Conservation (phyloP, 139 green algal genomes). For the Spirogloea muscicola region DNA sequence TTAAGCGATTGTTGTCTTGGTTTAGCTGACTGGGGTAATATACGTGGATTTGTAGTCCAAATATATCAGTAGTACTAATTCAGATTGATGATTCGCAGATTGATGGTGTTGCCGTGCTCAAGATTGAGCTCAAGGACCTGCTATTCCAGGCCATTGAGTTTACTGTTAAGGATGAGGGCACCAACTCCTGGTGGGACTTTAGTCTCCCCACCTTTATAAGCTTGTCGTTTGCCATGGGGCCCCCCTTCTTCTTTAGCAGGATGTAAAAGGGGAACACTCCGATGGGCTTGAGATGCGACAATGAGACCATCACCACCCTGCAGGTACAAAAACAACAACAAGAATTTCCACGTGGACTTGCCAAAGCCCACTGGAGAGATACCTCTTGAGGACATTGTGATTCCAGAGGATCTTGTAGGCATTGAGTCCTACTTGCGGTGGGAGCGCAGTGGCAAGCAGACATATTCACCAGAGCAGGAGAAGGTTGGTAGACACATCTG, state of each 20-base stretch:
- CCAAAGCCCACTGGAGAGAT: constrained; percentile 3
- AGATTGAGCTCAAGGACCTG: constrained; percentile 5
- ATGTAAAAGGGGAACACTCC: too few species aligned
- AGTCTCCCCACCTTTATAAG: background rate
- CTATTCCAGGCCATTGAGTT: constrained; percentile 58
- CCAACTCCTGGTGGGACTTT: constrained; percentile 61
- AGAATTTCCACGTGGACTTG: constrained; percentile 81
- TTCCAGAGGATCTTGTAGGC: constrained; percentile 33
- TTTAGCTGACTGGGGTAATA: too few species aligned
- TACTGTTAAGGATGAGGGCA: constrained; percentile 87
- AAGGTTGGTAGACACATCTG: constrained; percentile 17
- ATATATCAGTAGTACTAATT: too few species aligned
- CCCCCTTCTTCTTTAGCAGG: too few species aligned
- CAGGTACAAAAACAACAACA: constrained; percentile 69
- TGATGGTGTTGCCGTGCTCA: too few species aligned
- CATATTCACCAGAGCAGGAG: constrained; percentile 38
- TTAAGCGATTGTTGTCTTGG: too few species aligned
- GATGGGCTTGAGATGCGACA: too few species aligned
- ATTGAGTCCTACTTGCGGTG: constrained; percentile 38
- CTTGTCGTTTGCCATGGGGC: too few species aligned
- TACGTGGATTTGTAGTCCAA: too few species aligned
- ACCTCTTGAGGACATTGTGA: constrained; percentile 1
- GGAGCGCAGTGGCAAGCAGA: constrained; percentile 40
- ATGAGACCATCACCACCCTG: background rate
- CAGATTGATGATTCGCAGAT: too few species aligned